A percentile compares a stretch with the other conserved stretches of the same genome.
Conservation (phyloP, 352 stramenopile species). For the Aphanomyces invadans region DNA sequence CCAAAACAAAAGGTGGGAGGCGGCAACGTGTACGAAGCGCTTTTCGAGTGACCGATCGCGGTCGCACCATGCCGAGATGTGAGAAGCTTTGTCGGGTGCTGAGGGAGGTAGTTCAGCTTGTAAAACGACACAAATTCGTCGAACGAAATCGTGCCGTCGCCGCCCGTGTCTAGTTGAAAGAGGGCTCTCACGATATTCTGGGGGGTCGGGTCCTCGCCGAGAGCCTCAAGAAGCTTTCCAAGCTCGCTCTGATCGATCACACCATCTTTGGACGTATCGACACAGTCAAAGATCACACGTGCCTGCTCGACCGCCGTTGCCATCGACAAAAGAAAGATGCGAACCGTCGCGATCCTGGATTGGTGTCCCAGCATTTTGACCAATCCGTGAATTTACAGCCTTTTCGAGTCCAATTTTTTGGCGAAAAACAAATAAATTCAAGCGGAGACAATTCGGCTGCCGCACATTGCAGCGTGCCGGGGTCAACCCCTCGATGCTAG, state of each 20-base stretch:
- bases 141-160: constrained; percentile 24
- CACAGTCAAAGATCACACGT: constrained; percentile 20
- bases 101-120: constrained; percentile 20
- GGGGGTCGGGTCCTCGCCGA: constrained; percentile 15
- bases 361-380: neutral
- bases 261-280: constrained; percentile 18
- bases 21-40: constrained; percentile 17
- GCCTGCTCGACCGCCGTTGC: constrained; percentile 8
- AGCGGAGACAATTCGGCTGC: too few relatives aligned
- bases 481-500: too few relatives aligned
- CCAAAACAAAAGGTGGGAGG: constrained; percentile 22
- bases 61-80: neutral
- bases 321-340: neutral
- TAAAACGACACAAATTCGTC: constrained; percentile 27
- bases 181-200: constrained; percentile 21
- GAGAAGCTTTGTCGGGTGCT: constrained; percentile 6
- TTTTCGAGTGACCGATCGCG: constrained; percentile 13
- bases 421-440: too few relatives aligned
- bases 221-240: constrained; percentile 6
- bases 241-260: constrained; percentile 22
- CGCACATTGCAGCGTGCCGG: too few relatives aligned
- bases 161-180: constrained; percentile 27
- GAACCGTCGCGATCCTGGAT: neutral
- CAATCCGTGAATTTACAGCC: too few relatives aligned
- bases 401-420: too few relatives aligned